Percentiles rank a stretch among this genome's conserved stretches.
These are phyloP conservation scores for Gastrolobium villosum DNA, from an alignment of 306 rosid genomes.

Conservation along the genomic window DNA sequence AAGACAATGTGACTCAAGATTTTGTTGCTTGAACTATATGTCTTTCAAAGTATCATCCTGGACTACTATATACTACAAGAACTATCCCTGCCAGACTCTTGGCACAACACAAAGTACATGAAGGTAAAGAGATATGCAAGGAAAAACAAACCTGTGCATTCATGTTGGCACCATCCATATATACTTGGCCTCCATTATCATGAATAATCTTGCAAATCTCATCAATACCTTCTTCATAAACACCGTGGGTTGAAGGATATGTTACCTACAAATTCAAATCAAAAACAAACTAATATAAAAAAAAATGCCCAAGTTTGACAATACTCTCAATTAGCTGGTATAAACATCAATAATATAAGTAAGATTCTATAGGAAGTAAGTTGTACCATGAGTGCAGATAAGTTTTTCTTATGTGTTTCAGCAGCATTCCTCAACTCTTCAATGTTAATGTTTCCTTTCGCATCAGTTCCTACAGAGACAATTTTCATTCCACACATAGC, in stretches of 20 bases:
- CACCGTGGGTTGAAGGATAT: slow-evolving; percentile 99
- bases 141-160: slow-evolving; percentile 84
- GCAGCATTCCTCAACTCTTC: slow-evolving; percentile 95
- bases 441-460: slow-evolving; percentile 96
- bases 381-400: slow-evolving; percentile 90
- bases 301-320: slow-evolving; percentile 17
- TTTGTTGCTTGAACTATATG: slow-evolving; percentile 34
- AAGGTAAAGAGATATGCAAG: slow-evolving; percentile 17
- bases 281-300: slow-evolving; percentile 43
- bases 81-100: not conserved
- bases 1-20: not conserved
- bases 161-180: slow-evolving; percentile 99
- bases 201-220: slow-evolving; percentile 98
- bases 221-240: slow-evolving; percentile 97
- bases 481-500: slow-evolving; percentile 99
- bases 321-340: slow-evolving; percentile 6
- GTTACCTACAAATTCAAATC: slow-evolving; percentile 77
- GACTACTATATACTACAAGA: slow-evolving; percentile 9
- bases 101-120: slow-evolving; percentile 14
- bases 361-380: slow-evolving; percentile 43
- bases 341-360: slow-evolving; percentile 1
- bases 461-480: slow-evolving; percentile 96
- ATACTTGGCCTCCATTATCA: slow-evolving; percentile 99
- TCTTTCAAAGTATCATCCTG: slow-evolving; percentile 16
- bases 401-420: slow-evolving; percentile 79